Conservation (phyloP, 1,139 yeast species). For the Yamadazyma dushanensis region DNA sequence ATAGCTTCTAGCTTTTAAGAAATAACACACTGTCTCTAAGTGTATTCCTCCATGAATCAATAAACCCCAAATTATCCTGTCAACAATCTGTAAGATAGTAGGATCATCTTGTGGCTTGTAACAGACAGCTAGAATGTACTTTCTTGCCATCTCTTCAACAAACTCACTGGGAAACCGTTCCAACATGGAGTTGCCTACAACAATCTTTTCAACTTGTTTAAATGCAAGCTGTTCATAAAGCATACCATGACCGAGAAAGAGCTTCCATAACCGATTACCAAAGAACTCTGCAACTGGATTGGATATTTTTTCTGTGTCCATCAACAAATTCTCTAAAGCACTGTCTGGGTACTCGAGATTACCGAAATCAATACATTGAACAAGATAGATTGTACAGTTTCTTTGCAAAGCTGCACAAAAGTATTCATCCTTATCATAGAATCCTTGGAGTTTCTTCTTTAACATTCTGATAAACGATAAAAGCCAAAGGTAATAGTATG, state of each 20-base stretch:
- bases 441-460: constrained; percentile 13
- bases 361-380: constrained; percentile 19
- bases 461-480: constrained; percentile 15
- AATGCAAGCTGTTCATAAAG: constrained; percentile 21
- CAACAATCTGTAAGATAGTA: constrained; percentile 26
- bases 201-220: constrained; percentile 9
- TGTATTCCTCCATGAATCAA: constrained; percentile 46
- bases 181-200: constrained; percentile 9
- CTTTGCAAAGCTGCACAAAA: too few species aligned
- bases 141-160: constrained; percentile 31
- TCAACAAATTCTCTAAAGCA: constrained; percentile 13
- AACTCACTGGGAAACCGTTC: constrained; percentile 12
- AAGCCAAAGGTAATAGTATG: constrained; percentile 23
- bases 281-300: constrained; percentile 17
- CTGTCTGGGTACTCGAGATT: constrained; percentile 13
- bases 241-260: constrained; percentile 21
- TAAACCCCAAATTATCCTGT: constrained; percentile 40
- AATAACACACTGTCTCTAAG: constrained; percentile 41
- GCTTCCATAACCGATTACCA: constrained; percentile 14
- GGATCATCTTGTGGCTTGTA: constrained; percentile 37
- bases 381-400: constrained; percentile 14
- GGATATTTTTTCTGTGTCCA: constrained; percentile 12
- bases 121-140: constrained; percentile 31
- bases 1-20: constrained; percentile 23
- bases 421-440: too few species aligned